Conservation (phyloP, 352 stramenopile species). For the Phytopythium cucurbitacearum region DNA sequence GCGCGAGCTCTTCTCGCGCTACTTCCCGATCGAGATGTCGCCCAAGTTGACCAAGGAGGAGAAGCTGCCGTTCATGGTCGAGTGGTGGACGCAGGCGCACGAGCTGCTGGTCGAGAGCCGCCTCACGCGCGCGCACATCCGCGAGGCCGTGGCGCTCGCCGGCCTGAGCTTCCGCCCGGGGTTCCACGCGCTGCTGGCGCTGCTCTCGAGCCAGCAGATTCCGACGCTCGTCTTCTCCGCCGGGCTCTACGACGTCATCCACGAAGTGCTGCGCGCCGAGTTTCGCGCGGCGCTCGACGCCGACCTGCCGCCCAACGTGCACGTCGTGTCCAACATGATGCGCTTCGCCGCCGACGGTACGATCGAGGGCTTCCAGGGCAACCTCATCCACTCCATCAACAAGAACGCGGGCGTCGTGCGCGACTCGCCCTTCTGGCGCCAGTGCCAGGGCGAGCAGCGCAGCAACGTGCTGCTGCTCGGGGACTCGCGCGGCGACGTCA, state of each 20-base stretch:
- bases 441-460: slow-evolving; percentile 42
- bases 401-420: slow-evolving; percentile 69
- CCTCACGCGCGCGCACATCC: slow-evolving; percentile 35
- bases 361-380: slow-evolving; percentile 51
- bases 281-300: slow-evolving; percentile 20
- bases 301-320: slow-evolving; percentile 43
- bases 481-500: slow-evolving; percentile 56
- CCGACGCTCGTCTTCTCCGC: slow-evolving; percentile 63
- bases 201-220: slow-evolving; percentile 32
- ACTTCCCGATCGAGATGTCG: slow-evolving; percentile 69
- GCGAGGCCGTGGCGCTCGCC: slow-evolving; percentile 23
- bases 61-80: slow-evolving; percentile 66
- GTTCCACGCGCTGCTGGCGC: slow-evolving; percentile 39
- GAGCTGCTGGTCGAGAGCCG: slow-evolving; percentile 46
- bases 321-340: slow-evolving; percentile 82
- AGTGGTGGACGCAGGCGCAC: slow-evolving; percentile 52
- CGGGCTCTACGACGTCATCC: slow-evolving; percentile 53
- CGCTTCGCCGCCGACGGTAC: slow-evolving; percentile 37
- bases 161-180: slow-evolving; percentile 38
- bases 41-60: slow-evolving; percentile 41
- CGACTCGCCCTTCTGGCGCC: slow-evolving; percentile 53
- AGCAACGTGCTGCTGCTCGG: slow-evolving; percentile 65
- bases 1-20: slow-evolving; percentile 52
- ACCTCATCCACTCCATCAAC: slow-evolving; percentile 72
- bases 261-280: slow-evolving; percentile 39